These are phyloP conservation scores for Amanita molliuscula DNA, from an alignment of 768 basidiomycete genomes.

Conservation along the genomic window DNA sequence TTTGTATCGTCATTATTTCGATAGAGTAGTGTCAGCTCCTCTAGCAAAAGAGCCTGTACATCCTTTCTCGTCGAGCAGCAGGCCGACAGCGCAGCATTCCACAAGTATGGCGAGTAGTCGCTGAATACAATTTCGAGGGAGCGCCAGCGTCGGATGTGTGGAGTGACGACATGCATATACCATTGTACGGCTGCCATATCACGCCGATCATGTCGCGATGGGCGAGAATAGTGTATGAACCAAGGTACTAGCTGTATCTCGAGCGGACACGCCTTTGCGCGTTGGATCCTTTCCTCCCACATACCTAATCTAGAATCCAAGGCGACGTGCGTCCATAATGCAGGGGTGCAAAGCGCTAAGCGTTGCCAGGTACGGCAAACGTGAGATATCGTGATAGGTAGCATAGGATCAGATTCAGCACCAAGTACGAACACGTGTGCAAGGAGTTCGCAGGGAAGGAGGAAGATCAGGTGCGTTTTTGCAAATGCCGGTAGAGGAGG, in stretches of 20 bases:
- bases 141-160: constrained; percentile 46
- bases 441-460: constrained; percentile 55
- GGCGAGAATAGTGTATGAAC: constrained; percentile 15
- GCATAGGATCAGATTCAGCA: constrained; percentile 41
- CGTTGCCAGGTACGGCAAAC: constrained; percentile 59
- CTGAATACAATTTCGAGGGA: constrained; percentile 50
- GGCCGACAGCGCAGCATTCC: constrained; percentile 53
- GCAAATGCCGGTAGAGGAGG: constrained; percentile 13
- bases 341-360: constrained; percentile 47
- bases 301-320: constrained; percentile 39
- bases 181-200: constrained; percentile 42
- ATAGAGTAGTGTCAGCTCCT: constrained; percentile 48
- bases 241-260: constrained; percentile 42
- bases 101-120: constrained; percentile 52
- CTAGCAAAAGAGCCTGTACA: constrained; percentile 31
- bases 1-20: constrained; percentile 61
- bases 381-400: constrained; percentile 57
- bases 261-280: constrained; percentile 50
- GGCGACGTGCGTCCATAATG: constrained; percentile 54
- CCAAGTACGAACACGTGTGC: constrained; percentile 54
- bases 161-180: constrained; percentile 48
- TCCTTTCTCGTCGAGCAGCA: constrained; percentile 29
- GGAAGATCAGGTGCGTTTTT: constrained; percentile 38
- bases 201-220: constrained; percentile 21
- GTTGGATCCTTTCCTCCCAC: constrained; percentile 54